Conservation (phyloP, 106 monocot genomes). For the Amphibolis antarctica region DNA sequence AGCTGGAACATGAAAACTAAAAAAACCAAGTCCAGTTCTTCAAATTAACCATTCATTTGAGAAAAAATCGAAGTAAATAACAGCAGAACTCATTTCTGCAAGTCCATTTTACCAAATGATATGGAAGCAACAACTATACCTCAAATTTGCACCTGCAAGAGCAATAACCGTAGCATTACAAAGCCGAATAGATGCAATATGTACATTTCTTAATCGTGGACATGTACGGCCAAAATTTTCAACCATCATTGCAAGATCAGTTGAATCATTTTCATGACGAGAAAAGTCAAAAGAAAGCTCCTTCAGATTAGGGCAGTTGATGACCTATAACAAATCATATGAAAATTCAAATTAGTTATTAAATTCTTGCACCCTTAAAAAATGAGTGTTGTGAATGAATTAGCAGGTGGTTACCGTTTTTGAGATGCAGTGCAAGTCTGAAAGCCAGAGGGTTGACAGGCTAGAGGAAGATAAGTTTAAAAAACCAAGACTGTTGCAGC, state of each 20-base stretch:
- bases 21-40: no score
- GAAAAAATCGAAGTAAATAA: background rate
- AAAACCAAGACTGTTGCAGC: conserved; percentile 61
- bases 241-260: conserved; percentile 62
- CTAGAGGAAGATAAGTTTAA: conserved; percentile 70
- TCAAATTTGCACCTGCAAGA: conserved; percentile 60
- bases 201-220: conserved; percentile 49
- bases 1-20: background rate
- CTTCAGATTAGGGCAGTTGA: conserved; percentile 82
- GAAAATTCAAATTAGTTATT: background rate
- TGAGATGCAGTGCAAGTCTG: conserved; percentile 67
- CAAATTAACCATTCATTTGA: background rate
- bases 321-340: conserved; percentile 22
- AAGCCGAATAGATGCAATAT: conserved; percentile 59
- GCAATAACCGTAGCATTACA: conserved; percentile 83
- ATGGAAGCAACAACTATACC: conserved; percentile 33
- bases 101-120: background rate
- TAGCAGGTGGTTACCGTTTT: conserved; percentile 36
- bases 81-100: background rate
- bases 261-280: conserved; percentile 78
- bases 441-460: conserved; percentile 73
- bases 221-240: conserved; percentile 66
- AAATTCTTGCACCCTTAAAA: background rate
- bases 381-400: background rate
- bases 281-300: conserved; percentile 81